phyloP scores from a whole-genome alignment of 129 eudicot genomes.

The Lactuca sativa region DNA sequence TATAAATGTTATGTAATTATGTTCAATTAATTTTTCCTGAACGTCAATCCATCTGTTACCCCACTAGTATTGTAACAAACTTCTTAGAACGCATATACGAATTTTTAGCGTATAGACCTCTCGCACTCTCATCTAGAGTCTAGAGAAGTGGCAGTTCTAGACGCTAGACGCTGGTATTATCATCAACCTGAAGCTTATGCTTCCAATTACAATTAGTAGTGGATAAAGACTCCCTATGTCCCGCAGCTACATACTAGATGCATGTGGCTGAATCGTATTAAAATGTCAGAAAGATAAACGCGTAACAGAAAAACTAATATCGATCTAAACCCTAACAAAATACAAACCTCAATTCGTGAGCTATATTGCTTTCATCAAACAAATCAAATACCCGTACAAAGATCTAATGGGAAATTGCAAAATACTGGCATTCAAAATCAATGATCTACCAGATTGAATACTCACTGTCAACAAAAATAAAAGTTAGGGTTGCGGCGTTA shows the following conservation, averaged over 20 bases:
- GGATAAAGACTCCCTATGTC: not conserved
- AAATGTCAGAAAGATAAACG: slow-evolving; percentile 2
- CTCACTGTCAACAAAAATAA: slow-evolving; percentile 1
- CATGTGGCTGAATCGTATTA: slow-evolving; percentile 11
- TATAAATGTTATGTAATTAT: not conserved
- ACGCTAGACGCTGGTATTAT: slow-evolving; percentile 10
- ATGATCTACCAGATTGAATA: slow-evolving; percentile 28
- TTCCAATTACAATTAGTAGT: slow-evolving; percentile 9
- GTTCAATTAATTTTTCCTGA: not conserved
- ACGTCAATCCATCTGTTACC: slow-evolving; percentile 10
- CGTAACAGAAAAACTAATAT: not conserved
- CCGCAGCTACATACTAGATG: slow-evolving; percentile 1
- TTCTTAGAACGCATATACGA: not conserved
- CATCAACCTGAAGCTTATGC: not conserved
- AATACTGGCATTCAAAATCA: not conserved
- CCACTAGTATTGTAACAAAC: slow-evolving; percentile 3
- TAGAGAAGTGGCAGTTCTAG: slow-evolving; percentile 8
- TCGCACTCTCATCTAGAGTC: slow-evolving; percentile 6
- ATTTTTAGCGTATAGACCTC: not conserved
- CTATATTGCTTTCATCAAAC: not conserved
- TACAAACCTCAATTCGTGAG: slow-evolving; percentile 23
- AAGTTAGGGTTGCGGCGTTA: slow-evolving; percentile 25
- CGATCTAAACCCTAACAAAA: slow-evolving; percentile 45
- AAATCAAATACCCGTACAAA: slow-evolving; percentile 18
- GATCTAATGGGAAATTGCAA: slow-evolving; percentile 29